Conservation (phyloP, 2,329 filamentous ascomycete species). For the Verticillium isaacii region DNA sequence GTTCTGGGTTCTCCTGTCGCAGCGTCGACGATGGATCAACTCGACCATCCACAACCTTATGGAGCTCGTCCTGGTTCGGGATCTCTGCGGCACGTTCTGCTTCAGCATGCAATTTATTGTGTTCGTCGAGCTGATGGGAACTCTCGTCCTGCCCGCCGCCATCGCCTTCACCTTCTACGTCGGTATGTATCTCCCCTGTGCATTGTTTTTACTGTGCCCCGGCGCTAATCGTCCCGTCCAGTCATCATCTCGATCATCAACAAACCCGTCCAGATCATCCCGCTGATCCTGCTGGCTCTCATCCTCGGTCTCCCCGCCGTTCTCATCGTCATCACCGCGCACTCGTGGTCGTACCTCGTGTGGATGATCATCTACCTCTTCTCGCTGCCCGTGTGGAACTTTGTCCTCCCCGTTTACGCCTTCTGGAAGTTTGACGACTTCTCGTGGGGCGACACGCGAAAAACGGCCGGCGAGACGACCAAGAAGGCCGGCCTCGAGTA, state of each 20-base stretch:
- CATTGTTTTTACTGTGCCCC: neutral
- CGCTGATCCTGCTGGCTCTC: slow-evolving; percentile 79
- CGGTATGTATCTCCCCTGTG: slow-evolving; percentile 51
- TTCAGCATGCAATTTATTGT: slow-evolving; percentile 99
- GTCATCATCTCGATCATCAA: slow-evolving; percentile 82
- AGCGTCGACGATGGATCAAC: slow-evolving; percentile 98
- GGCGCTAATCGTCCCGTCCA: slow-evolving; percentile 25
- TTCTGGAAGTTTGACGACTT: slow-evolving; percentile 99
- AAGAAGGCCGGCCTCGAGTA: slow-evolving; percentile 84
- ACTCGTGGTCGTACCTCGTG: slow-evolving; percentile 83
- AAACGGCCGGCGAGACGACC: slow-evolving; percentile 85
- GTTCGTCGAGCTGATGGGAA: slow-evolving; percentile 91
- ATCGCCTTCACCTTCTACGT: slow-evolving; percentile 98
- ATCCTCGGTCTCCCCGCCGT: slow-evolving; percentile 92
- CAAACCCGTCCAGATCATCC: slow-evolving; percentile 77
- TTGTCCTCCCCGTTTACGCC: slow-evolving; percentile 86
- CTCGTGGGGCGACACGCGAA: slow-evolving; percentile 96
- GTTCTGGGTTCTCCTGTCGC: slow-evolving; percentile 88
- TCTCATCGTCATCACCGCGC: slow-evolving; percentile 88
- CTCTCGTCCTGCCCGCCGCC: slow-evolving; percentile 88
- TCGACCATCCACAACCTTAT: slow-evolving; percentile 98
- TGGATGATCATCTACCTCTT: slow-evolving; percentile 98
- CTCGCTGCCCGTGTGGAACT: slow-evolving; percentile 96
- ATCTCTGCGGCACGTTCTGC: slow-evolving; percentile 97
- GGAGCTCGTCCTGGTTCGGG: slow-evolving; percentile 91